Evolutionary conservation across 495 filamentous ascomycete genomes (phyloP).

Genomic region (Podospora fimiseda): DNA sequence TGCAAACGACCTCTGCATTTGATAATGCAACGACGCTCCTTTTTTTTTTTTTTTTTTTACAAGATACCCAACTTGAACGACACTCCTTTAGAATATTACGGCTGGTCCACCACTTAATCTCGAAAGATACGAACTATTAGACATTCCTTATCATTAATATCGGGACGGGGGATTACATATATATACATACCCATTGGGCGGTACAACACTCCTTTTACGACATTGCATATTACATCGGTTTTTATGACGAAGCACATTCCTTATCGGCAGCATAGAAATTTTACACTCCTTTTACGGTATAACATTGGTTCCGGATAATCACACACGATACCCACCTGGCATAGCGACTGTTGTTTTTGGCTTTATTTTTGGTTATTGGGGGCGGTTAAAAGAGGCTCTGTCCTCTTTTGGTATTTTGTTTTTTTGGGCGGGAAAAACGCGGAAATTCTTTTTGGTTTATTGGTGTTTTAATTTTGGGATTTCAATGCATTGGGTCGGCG

Average conservation of each 20-base stretch:
- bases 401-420: background rate
- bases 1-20: conserved; percentile 27
- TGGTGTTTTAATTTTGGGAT: conserved; percentile 4
- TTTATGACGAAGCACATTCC: conserved; percentile 1
- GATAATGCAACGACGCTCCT: conserved; percentile 32
- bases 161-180: conserved; percentile 12
- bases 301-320: conserved; percentile 23
- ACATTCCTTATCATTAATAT: conserved; percentile 41
- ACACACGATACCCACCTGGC: conserved; percentile 40
- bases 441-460: background rate
- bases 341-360: conserved; percentile 46
- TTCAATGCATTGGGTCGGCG: conserved; percentile 17
- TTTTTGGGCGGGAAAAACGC: conserved; percentile 2
- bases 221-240: conserved; percentile 2
- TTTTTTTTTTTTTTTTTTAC: conserved; percentile 32
- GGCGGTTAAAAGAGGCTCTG: conserved; percentile 5
- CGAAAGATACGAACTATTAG: conserved; percentile 25
- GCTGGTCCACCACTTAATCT: conserved; percentile 33
- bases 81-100: conserved; percentile 34
- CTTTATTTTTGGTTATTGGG: conserved; percentile 10
- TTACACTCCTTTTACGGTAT: conserved; percentile 32
- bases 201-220: conserved; percentile 34
- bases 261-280: conserved; percentile 6
- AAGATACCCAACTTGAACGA: conserved; percentile 36
- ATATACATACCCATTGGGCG: conserved; percentile 9